Percentiles rank a stretch among this genome's conserved stretches.
phyloP scores from a whole-genome alignment of 2,329 filamentous ascomycete species.

The Xylariaceae sp. region DNA sequence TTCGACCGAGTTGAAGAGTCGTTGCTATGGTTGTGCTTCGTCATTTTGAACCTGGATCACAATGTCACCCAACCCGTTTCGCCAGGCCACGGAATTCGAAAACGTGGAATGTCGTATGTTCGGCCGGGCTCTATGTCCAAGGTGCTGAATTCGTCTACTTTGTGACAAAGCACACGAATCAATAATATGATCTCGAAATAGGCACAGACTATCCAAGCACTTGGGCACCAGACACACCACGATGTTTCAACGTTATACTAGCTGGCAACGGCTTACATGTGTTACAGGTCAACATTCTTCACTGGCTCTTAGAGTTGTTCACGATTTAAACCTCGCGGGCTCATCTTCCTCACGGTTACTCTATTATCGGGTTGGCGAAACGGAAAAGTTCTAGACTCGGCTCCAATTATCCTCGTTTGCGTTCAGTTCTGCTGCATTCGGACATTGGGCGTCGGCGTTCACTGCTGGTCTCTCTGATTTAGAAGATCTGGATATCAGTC shows the following conservation, averaged over 20 bases:
- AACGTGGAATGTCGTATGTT: too few relatives aligned
- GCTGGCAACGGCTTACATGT: constrained; percentile 2
- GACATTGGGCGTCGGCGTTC: constrained; percentile 34
- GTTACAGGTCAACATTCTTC: constrained; percentile 14
- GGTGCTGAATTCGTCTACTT: too few relatives aligned
- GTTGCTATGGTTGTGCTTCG: too few relatives aligned
- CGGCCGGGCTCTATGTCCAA: too few relatives aligned
- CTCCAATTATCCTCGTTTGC: constrained; percentile 30
- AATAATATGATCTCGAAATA: too few relatives aligned
- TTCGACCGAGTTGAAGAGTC: too few relatives aligned
- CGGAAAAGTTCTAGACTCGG: constrained; percentile 21
- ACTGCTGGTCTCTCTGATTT: constrained; percentile 32
- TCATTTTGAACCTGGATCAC: too few relatives aligned
- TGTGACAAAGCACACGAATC: too few relatives aligned
- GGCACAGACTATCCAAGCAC: not conserved
- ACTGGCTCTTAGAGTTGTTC: constrained; percentile 12
- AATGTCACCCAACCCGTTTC: too few relatives aligned
- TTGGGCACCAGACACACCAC: constrained; percentile 5
- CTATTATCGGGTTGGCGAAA: constrained; percentile 15
- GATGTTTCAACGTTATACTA: not conserved
- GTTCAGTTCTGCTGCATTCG: constrained; percentile 27
- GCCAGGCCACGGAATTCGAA: too few relatives aligned
- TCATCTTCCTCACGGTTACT: constrained; percentile 16
- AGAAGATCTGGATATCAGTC: constrained; percentile 32
- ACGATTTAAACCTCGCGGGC: constrained; percentile 15